A percentile compares a stretch with the other conserved stretches of the same genome.
phyloP scores from a whole-genome alignment of 306 rosid species.

The Gleditsia sinensis region DNA sequence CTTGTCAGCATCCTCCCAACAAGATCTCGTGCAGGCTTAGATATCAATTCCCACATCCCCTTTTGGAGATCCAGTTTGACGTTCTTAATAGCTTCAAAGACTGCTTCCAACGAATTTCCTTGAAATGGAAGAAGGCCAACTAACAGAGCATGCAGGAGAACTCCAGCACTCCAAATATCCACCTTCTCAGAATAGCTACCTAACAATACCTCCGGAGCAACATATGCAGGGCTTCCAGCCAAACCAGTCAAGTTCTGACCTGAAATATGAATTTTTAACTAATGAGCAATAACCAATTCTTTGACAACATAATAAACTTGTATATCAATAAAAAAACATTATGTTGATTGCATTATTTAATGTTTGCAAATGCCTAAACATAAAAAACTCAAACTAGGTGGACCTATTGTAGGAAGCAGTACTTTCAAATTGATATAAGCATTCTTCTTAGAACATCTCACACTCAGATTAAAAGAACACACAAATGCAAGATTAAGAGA shows the following conservation, averaged over 20 bases:
- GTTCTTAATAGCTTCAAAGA: constrained; percentile 89
- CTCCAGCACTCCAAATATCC: constrained; percentile 99
- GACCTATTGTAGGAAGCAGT: neutral
- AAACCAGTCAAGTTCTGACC: constrained; percentile 94
- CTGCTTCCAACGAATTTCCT: constrained; percentile 85
- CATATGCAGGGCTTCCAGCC: constrained; percentile 99
- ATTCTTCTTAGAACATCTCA: neutral
- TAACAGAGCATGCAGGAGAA: constrained; percentile 87
- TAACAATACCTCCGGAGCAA: constrained; percentile 89
- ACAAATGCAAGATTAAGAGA: neutral
- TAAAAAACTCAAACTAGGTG: neutral
- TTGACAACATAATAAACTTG: constrained; percentile 19
- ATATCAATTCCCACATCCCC: constrained; percentile 78
- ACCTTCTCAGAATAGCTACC: constrained; percentile 90
- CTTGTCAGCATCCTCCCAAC: constrained; percentile 93
- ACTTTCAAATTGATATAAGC: constrained; percentile 12
- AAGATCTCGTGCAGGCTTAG: constrained; percentile 93
- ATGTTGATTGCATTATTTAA: constrained; percentile 3
- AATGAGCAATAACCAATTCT: constrained; percentile 27
- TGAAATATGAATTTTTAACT: constrained; percentile 40
- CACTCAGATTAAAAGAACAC: neutral
- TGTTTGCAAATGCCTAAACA: constrained; percentile 4
- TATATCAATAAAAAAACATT: neutral
- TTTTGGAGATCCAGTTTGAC: constrained; percentile 73
- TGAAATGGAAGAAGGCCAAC: constrained; percentile 86